Conservation (phyloP, 202 grass and related monocot genomes). For the Panicum virgatum region DNA sequence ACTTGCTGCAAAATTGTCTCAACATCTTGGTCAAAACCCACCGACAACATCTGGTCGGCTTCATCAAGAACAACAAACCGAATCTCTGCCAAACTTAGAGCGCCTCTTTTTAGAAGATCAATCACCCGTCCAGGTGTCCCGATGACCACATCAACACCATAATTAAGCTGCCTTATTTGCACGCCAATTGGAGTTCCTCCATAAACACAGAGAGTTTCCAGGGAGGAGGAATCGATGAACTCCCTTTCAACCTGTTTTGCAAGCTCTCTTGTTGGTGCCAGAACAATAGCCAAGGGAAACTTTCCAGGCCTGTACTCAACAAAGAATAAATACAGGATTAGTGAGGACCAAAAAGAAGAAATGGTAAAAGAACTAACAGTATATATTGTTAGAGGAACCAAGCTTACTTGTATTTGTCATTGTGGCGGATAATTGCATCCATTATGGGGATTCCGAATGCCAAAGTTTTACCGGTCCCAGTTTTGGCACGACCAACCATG, state of each 20-base stretch:
- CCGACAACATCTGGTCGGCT: slow-evolving; percentile 77
- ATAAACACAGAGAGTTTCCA: slow-evolving; percentile 68
- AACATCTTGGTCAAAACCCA: slow-evolving; percentile 72
- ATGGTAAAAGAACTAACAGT: neutral
- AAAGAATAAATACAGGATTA: neutral
- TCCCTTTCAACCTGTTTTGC: slow-evolving; percentile 82
- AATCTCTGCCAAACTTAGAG: slow-evolving; percentile 55
- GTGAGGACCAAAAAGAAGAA: neutral
- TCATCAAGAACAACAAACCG: slow-evolving; percentile 77
- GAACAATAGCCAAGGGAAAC: slow-evolving; percentile 56
- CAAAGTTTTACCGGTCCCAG: slow-evolving; percentile 79
- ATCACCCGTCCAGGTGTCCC: slow-evolving; percentile 75
- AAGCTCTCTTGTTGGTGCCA: slow-evolving; percentile 82
- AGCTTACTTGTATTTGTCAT: slow-evolving; percentile 48
- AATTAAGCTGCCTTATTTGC: slow-evolving; percentile 53
- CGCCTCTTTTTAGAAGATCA: slow-evolving; percentile 62
- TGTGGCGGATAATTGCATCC: slow-evolving; percentile 60
- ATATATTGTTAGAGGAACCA: neutral
- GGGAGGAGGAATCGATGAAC: slow-evolving; percentile 57
- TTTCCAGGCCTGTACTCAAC: slow-evolving; percentile 46
- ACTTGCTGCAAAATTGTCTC: slow-evolving; percentile 62
- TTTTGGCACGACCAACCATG: slow-evolving; percentile 81
- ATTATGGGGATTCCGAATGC: slow-evolving; percentile 78
- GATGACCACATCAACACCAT: slow-evolving; percentile 74
- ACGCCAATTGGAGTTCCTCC: slow-evolving; percentile 65